These are phyloP conservation scores for Trichoderma virens DNA, from an alignment of 495 filamentous ascomycete genomes.

Conservation along the genomic window DNA sequence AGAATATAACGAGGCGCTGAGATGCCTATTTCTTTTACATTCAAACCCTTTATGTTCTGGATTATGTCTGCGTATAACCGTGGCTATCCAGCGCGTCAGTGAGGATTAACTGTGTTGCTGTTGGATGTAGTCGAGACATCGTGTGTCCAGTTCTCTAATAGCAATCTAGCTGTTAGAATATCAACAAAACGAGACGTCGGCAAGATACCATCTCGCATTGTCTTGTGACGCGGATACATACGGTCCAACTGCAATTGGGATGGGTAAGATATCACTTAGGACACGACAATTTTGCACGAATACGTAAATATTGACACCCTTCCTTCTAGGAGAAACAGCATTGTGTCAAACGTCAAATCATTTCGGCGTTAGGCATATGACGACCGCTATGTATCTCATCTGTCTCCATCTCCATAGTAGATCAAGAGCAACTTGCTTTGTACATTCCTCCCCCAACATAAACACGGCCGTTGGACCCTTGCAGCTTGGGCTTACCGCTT, in stretches of 20 bases:
- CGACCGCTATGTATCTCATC: not conserved
- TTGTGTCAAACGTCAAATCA: conserved; percentile 5
- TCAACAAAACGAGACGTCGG: too few relatives aligned
- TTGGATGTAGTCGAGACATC: too few relatives aligned
- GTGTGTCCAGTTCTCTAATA: too few relatives aligned
- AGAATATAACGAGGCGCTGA: not conserved
- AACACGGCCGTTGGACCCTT: not conserved
- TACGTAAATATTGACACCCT: not conserved
- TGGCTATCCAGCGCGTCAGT: too few relatives aligned
- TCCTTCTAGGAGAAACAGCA: not conserved
- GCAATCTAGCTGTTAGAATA: too few relatives aligned
- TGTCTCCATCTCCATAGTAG: not conserved
- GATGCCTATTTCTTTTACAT: not conserved
- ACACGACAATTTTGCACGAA: not conserved
- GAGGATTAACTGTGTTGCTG: too few relatives aligned
- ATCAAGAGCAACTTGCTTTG: not conserved
- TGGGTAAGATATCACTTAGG: not conserved
- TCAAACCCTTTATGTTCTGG: too few relatives aligned
- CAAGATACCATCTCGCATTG: not conserved
- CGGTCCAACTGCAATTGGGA: too few relatives aligned
- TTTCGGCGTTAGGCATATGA: not conserved
- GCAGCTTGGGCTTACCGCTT: not conserved
- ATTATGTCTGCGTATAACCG: too few relatives aligned
- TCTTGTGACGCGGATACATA: not conserved
- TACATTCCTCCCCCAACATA: not conserved